phyloP scores from a whole-genome alignment of 2,329 filamentous ascomycete genomes.

The Hypoxylon sp. region DNA sequence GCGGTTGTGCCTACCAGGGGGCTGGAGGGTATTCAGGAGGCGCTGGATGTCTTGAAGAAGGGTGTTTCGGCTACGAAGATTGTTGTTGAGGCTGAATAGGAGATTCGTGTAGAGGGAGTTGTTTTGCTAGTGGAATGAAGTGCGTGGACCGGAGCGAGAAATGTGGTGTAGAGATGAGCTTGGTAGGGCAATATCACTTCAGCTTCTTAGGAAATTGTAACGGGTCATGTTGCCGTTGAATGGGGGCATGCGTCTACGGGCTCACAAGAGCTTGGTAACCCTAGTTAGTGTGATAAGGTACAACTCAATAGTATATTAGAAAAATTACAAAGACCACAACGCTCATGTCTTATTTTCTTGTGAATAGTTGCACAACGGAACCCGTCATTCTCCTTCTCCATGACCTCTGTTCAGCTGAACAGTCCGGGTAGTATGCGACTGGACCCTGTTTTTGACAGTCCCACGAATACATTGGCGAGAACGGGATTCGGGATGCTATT shows the following conservation, averaged over 20 bases:
- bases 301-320: too few species aligned
- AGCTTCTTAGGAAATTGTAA: too few species aligned
- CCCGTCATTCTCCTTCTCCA: neutral
- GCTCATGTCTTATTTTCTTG: too few species aligned
- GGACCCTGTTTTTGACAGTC: too few species aligned
- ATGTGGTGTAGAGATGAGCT: neutral
- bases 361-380: too few species aligned
- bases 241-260: too few species aligned
- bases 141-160: neutral
- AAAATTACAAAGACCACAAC: too few species aligned
- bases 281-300: too few species aligned
- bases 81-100: conserved; percentile 20
- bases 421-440: too few species aligned
- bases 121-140: neutral
- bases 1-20: conserved; percentile 22
- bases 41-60: conserved; percentile 25
- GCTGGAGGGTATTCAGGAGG: conserved; percentile 28
- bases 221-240: too few species aligned
- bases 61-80: conserved; percentile 34
- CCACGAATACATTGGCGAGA: neutral
- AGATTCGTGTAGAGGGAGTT: neutral
- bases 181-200: neutral
- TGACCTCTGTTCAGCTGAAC: neutral
- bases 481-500: neutral
- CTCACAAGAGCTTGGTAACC: too few species aligned